Base-by-base conservation (phyloP, 2,329 filamentous ascomycete genomes). In the Arthrobotrys entomopaga region DNA sequence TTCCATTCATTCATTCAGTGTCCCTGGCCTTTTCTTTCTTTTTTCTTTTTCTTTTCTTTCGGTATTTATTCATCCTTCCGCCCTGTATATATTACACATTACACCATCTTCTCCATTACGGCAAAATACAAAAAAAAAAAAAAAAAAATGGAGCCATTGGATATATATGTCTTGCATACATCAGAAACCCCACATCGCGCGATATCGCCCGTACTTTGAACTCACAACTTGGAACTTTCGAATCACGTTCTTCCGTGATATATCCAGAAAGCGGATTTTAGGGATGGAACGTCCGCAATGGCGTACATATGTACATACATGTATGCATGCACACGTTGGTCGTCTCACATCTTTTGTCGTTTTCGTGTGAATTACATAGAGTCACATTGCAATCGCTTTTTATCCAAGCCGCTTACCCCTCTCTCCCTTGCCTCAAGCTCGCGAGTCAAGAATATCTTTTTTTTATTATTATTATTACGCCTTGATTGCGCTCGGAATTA, bases 31-130 rank as follows among this genome's bases (percentile, higher is more conserved):
- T n/a, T n/a, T n/a, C n/a, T n/a, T 34, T 26, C 3, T 42, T 20
- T 20, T 43, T 38, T 49, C 4, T 49, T 49, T 40, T 48, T 61
- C 56, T 53, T 16, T 20, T 42, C 58, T 34, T 49, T 69, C 65
- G 65, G 65, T 40, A 63, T 20, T 58, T 56, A 48, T 61, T 49
- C 49, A 24, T 70, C 58, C 46, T 64, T 58, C 65, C 58, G 65
- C 65, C 65, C 43, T 64, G 65, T 64, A 29, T 49, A 69, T 69
- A 69, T 69, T 69, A 52, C 38, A 20, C 43, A 69, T 69, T 69
- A 52, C 38, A 20, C 43, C n/a, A 24, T 46, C 19, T 13, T 43
- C 2, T 54, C 50, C 65, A 20, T 61, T 49, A 61, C 65, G 65
- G 65, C 65, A 61, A 61, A 67, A 67, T 67, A 19, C 54, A 42